Percentiles rank a stretch among this genome's conserved stretches.
phyloP scores from a whole-genome alignment of 768 basidiomycete species.

The Stropharia rugosoannulata region DNA sequence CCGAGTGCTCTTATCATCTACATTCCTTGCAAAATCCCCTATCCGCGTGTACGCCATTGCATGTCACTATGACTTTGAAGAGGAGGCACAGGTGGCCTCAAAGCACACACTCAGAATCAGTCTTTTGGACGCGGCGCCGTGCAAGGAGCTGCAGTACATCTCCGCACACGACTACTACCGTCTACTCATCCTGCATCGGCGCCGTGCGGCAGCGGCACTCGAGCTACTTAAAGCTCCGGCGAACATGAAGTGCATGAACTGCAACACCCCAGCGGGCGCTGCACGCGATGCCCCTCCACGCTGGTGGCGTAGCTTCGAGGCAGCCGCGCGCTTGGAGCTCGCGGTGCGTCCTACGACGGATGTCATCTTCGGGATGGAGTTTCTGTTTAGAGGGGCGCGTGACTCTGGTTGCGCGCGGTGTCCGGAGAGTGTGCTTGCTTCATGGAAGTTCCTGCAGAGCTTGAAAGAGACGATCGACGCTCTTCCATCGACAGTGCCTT shows the following conservation, averaged over 20 bases:
- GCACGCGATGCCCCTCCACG: constrained; percentile 48
- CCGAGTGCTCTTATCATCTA: constrained; percentile 45
- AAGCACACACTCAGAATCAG: constrained; percentile 51
- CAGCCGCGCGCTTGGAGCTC: constrained; percentile 57
- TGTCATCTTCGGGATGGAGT: constrained; percentile 59
- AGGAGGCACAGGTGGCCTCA: constrained; percentile 65
- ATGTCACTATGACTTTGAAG: constrained; percentile 60
- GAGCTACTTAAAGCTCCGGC: constrained; percentile 46
- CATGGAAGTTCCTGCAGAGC: constrained; percentile 51
- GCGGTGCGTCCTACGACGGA: constrained; percentile 53
- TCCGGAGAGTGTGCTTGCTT: constrained; percentile 64
- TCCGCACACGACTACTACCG: constrained; percentile 68
- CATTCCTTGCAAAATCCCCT: constrained; percentile 49
- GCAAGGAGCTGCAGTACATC: constrained; percentile 57
- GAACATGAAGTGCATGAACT: constrained; percentile 66
- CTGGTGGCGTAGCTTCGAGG: constrained; percentile 71
- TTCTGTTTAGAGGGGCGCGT: constrained; percentile 51
- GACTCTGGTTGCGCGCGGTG: constrained; percentile 59
- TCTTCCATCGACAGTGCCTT: constrained; percentile 22
- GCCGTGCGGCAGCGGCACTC: constrained; percentile 48
- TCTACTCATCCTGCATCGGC: constrained; percentile 58
- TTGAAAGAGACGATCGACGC: constrained; percentile 60
- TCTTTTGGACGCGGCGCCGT: constrained; percentile 55
- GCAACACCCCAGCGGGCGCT: constrained; percentile 49
- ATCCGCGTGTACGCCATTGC: constrained; percentile 72